Conservation (phyloP, 176 grass and related monocot species). For the Musa troglodytarum region DNA sequence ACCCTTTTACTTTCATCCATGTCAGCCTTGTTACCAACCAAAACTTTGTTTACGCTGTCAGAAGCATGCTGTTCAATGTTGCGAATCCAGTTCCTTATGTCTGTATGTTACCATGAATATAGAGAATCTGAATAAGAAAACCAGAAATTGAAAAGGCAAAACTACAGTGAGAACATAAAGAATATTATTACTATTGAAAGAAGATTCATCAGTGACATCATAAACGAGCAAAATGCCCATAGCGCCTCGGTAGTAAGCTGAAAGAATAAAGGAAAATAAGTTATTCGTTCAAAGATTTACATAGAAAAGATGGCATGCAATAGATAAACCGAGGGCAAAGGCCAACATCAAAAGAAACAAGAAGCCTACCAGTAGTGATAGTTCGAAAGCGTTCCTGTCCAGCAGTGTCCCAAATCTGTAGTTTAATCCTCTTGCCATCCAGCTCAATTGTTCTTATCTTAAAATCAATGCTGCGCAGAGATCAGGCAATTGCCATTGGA, state of each 20-base stretch:
- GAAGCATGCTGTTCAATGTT: constrained; percentile 95
- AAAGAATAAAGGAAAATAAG: neutral
- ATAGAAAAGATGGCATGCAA: too few species aligned
- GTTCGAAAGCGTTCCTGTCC: constrained; percentile 88
- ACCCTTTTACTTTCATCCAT: constrained; percentile 93
- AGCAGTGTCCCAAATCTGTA: constrained; percentile 90
- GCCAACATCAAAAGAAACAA: neutral
- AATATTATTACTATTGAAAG: constrained; percentile 72
- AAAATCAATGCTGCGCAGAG: constrained; percentile 64
- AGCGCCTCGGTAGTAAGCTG: constrained; percentile 89
- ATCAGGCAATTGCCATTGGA: constrained; percentile 10
- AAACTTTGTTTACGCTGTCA: constrained; percentile 87
- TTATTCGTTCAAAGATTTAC: neutral
- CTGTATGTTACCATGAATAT: constrained; percentile 41
- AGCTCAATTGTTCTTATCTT: constrained; percentile 82
- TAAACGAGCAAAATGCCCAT: constrained; percentile 69
- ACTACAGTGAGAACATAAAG: constrained; percentile 10
- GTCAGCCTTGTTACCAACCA: constrained; percentile 91
- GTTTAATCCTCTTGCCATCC: constrained; percentile 81
- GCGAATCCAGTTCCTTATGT: constrained; percentile 87
- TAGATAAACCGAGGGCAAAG: neutral
- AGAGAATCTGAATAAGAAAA: constrained; percentile 19
- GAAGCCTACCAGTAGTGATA: constrained; percentile 63
- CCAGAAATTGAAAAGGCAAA: constrained; percentile 5
- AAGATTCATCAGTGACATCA: constrained; percentile 1